These are phyloP conservation scores for Phialocephala subalpina DNA, from an alignment of 2,329 filamentous ascomycete species.

Conservation along the genomic window DNA sequence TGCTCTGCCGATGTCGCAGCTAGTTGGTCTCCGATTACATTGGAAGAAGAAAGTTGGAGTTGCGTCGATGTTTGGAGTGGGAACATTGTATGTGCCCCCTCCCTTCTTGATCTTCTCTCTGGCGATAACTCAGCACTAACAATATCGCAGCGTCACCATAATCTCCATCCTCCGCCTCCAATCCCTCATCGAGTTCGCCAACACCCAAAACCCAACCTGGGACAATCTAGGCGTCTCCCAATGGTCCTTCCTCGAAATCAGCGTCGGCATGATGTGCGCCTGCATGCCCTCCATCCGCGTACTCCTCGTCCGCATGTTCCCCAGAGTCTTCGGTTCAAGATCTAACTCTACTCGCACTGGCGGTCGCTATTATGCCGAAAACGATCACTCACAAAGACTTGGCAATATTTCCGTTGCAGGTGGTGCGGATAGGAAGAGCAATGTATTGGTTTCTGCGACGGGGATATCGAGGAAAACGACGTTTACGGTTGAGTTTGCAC, in stretches of 20 bases:
- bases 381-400: neutral
- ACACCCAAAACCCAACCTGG: slow-evolving; percentile 34
- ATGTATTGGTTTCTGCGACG: neutral
- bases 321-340: neutral
- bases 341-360: neutral
- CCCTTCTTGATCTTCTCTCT: slow-evolving; percentile 10
- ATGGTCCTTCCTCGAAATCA: slow-evolving; percentile 36
- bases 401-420: neutral
- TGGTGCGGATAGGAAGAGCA: neutral
- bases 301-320: slow-evolving; percentile 28
- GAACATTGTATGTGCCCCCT: slow-evolving; percentile 46
- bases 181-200: slow-evolving; percentile 33
- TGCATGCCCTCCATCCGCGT: slow-evolving; percentile 37
- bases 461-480: neutral
- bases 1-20: slow-evolving; percentile 55
- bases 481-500: neutral
- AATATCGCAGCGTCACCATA: slow-evolving; percentile 31
- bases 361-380: neutral
- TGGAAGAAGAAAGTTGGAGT: slow-evolving; percentile 59
- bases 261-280: slow-evolving; percentile 38
- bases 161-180: slow-evolving; percentile 36
- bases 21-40: slow-evolving; percentile 52
- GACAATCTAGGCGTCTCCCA: slow-evolving; percentile 29
- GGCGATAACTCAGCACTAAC: too few relatives aligned
- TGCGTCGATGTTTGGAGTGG: slow-evolving; percentile 58